A percentile compares a stretch with the other conserved stretches of the same genome.
These are phyloP conservation scores for Aspergillus japonicus DNA, from an alignment of 2,329 filamentous ascomycete genomes.

Conservation along the genomic window DNA sequence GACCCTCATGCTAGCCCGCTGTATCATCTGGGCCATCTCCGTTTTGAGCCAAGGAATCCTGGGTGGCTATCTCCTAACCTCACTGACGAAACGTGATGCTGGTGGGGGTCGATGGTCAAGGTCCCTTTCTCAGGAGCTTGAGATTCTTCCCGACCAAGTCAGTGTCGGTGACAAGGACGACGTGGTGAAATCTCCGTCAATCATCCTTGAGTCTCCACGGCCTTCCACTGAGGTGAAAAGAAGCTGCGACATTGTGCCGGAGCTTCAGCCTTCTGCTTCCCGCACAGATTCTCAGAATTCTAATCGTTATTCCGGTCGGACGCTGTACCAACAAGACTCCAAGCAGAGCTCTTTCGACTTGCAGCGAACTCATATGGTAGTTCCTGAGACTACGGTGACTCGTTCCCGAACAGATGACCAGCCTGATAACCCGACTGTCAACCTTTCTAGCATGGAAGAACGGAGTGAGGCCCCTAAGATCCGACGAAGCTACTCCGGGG, in stretches of 20 bases:
- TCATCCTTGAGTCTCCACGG: constrained; percentile 14
- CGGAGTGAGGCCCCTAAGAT: background rate
- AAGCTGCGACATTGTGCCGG: constrained; percentile 13
- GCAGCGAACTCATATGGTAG: constrained; percentile 15
- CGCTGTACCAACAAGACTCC: constrained; percentile 26
- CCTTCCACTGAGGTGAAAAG: constrained; percentile 14
- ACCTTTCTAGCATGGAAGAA: constrained; percentile 7
- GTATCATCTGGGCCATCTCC: constrained; percentile 36
- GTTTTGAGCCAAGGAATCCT: constrained; percentile 33
- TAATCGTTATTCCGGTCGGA: constrained; percentile 33
- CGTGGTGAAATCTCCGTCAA: constrained; percentile 10
- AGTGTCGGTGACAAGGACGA: constrained; percentile 8
- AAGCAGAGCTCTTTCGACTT: constrained; percentile 26
- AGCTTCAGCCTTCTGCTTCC: constrained; percentile 23
- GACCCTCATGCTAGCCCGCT: constrained; percentile 35
- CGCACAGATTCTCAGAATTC: constrained; percentile 28
- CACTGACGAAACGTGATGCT: constrained; percentile 11
- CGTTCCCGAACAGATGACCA: constrained; percentile 5
- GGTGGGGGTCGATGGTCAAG: constrained; percentile 23
- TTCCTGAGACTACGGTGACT: constrained; percentile 10
- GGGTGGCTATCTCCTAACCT: constrained; percentile 29
- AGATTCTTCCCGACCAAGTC: constrained; percentile 16
- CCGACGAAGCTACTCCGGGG: constrained; percentile 18
- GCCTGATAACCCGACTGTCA: constrained; percentile 14
- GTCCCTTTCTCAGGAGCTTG: constrained; percentile 26